Conservation (phyloP, 2,329 filamentous ascomycete genomes). For the Fusarium nelsonii region DNA sequence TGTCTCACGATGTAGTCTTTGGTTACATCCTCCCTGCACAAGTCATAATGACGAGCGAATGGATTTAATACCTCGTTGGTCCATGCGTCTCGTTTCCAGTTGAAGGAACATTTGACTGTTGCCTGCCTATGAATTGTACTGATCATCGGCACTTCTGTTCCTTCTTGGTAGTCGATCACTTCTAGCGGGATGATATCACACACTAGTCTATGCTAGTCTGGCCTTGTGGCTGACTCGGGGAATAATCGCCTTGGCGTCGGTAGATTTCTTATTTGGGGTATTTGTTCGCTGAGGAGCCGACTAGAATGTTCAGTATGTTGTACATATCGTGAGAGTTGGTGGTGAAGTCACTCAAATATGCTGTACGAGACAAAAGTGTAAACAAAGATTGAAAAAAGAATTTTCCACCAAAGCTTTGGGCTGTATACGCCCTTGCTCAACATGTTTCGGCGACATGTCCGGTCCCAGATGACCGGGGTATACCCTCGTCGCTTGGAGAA, state of each 20-base stretch:
- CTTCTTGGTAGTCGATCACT: constrained; percentile 12
- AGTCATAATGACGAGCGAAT: background rate
- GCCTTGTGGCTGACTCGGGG: constrained; percentile 24
- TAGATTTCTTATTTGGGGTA: constrained; percentile 9
- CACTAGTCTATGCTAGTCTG: background rate
- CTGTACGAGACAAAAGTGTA: too few relatives aligned
- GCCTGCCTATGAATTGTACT: background rate
- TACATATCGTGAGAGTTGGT: too few relatives aligned
- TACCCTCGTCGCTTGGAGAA: background rate
- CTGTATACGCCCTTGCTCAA: background rate
- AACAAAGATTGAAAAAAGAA: too few relatives aligned
- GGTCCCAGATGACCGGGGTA: background rate
- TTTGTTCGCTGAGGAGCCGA: background rate
- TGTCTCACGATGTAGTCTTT: background rate
- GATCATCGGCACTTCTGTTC: constrained; percentile 37
- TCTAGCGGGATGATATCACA: constrained; percentile 32
- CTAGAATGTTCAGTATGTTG: background rate
- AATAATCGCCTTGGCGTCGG: constrained; percentile 28
- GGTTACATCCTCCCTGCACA: constrained; percentile 2
- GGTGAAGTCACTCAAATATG: too few relatives aligned
- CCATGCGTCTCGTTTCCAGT: constrained; percentile 13
- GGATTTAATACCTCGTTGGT: constrained; percentile 33
- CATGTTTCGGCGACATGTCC: constrained; percentile 3
- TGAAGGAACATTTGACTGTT: background rate
- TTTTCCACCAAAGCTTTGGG: background rate